Evolutionary conservation across 495 filamentous ascomycete genomes (phyloP), one percentile per base, ranked within the genome.

Genomic region (Penicilliopsis zonata): DNA sequence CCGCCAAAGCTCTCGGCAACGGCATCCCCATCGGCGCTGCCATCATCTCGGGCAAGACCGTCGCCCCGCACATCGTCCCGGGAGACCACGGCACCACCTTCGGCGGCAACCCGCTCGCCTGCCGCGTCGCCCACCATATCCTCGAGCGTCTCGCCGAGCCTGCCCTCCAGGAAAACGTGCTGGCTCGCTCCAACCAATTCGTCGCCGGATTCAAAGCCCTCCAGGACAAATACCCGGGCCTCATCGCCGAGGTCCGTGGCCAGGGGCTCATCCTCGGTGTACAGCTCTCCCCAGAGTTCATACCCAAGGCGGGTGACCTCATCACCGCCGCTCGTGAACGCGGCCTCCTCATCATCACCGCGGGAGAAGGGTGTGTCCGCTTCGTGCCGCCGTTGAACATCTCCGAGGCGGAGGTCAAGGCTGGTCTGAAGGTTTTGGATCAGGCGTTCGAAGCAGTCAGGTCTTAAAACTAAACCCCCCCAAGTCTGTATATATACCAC

Each of bases 31-130:
- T 98, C 35, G 92, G 84, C 27, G 92, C 92, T 0, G 86, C 85
- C 5, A 76, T 98, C 35, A 82, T 94, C 13, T 59, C 61, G 3
- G 83, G 70, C 36, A 72, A 76, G 26, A 60, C 63, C 18, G 86
- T 98, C 0, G 78, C 72, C 6, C 67, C 78, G n/a, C 78, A 80
- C 51, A 92, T 98, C 50, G 78, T 82, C 45, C 74, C 82, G 4
- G 90, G 90, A 28, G 90, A 98, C 48, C 90, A 98, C 53, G 90
- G 90, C 14, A 98, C 90, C 2, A 98, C 90, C 9, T 98, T 94
- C 44, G 90, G 90, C 13, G 90, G 90, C 2, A 98, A 96, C 59
- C 92, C 90, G 12, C 65, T 98, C 9, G 90, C 74, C 1, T 82
- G 78, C 45, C 68, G 87, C 23, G 52, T 96, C 2, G 92, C 84